These are phyloP conservation scores for Aphanoascus verrucosus DNA, from an alignment of 2,329 filamentous ascomycete genomes.

Conservation along the genomic window DNA sequence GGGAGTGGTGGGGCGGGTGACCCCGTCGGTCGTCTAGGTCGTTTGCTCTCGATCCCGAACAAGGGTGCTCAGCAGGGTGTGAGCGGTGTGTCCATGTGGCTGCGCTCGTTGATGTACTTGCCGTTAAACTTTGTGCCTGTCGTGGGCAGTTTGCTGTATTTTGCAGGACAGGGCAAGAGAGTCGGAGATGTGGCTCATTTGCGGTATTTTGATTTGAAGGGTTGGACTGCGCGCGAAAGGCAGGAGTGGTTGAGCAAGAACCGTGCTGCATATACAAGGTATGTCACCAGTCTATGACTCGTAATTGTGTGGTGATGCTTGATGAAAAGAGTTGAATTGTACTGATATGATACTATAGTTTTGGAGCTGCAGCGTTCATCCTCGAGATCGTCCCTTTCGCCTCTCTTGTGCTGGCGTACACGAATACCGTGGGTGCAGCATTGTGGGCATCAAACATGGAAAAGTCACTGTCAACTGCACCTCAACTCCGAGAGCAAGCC, in stretches of 20 bases:
- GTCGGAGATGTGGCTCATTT: conserved; percentile 45
- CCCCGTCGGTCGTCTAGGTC: conserved; percentile 47
- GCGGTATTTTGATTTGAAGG: conserved; percentile 85
- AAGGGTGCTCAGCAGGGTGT: conserved; percentile 30
- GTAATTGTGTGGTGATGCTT: not conserved
- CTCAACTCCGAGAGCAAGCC: not conserved
- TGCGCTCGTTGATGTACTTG: conserved; percentile 74
- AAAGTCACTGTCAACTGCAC: conserved; percentile 24
- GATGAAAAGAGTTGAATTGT: conserved; percentile 7
- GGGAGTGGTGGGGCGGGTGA: conserved; percentile 29
- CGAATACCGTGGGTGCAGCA: conserved; percentile 82
- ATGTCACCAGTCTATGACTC: conserved; percentile 11
- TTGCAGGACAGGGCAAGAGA: conserved; percentile 59
- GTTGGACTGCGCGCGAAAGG: conserved; percentile 57
- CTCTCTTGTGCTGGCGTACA: conserved; percentile 78
- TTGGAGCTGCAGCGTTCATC: conserved; percentile 68
- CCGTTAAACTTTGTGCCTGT: conserved; percentile 90
- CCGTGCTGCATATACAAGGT: conserved; percentile 71
- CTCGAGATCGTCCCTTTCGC: conserved; percentile 76
- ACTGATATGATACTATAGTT: conserved; percentile 22
- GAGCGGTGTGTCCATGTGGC: conserved; percentile 46
- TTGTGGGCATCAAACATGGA: conserved; percentile 91
- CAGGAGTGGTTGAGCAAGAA: conserved; percentile 60
- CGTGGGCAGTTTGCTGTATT: conserved; percentile 70
- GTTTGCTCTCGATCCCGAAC: conserved; percentile 48